Conservation (phyloP, 176 grass and related monocot genomes). For the Dendrocalamus sinicus region DNA sequence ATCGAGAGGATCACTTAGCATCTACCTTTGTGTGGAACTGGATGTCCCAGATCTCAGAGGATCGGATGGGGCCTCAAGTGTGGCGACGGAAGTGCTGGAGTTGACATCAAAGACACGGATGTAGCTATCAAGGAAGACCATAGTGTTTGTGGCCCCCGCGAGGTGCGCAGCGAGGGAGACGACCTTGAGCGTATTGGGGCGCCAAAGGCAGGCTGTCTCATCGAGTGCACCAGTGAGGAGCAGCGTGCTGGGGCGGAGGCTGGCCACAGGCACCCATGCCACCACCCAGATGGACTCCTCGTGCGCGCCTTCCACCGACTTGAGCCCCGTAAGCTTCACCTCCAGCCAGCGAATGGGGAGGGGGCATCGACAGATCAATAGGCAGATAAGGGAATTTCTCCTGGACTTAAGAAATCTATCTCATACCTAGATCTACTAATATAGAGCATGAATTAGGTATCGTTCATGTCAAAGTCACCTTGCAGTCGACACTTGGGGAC, state of each 20-base stretch:
- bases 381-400: too few species aligned
- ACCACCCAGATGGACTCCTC: constrained; percentile 96
- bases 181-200: constrained; percentile 75
- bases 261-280: constrained; percentile 68
- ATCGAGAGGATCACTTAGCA: background rate
- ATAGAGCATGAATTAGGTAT: too few species aligned
- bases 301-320: constrained; percentile 74
- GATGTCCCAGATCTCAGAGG: constrained; percentile 94
- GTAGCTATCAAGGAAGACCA: constrained; percentile 75
- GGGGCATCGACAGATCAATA: too few species aligned
- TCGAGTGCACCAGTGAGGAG: constrained; percentile 84
- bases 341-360: background rate
- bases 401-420: too few species aligned
- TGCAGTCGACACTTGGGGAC: too few species aligned
- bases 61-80: constrained; percentile 74
- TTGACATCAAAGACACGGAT: constrained; percentile 85
- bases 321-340: constrained; percentile 87
- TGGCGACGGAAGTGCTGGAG: constrained; percentile 65
- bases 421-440: too few species aligned
- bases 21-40: constrained; percentile 92
- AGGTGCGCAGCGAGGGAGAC: constrained; percentile 75
- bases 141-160: constrained; percentile 52
- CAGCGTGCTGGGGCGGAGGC: constrained; percentile 56
- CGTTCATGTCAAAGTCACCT: too few species aligned
- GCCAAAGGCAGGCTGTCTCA: constrained; percentile 79